These are phyloP conservation scores for Xylariales sp. DNA, from an alignment of 2,329 filamentous ascomycete species.

Conservation along the genomic window DNA sequence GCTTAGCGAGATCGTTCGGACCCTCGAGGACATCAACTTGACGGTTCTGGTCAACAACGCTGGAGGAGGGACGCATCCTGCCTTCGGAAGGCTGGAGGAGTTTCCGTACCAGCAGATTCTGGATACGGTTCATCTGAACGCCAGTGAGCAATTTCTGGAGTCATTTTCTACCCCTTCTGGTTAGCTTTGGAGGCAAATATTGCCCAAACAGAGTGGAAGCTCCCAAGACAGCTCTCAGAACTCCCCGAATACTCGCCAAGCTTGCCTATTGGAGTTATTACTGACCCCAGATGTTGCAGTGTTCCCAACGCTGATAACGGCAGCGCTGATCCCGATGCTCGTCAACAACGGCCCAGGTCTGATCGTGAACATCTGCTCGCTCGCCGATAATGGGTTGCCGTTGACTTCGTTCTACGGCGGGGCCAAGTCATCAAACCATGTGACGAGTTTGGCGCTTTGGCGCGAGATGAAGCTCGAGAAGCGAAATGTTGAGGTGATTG, in stretches of 20 bases:
- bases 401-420: slow-evolving; percentile 40
- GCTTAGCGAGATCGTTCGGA: slow-evolving; percentile 1
- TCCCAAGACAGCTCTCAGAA: too few species aligned
- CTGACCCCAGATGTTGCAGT: too few species aligned
- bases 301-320: slow-evolving; percentile 46
- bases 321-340: slow-evolving; percentile 40
- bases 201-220: too few species aligned
- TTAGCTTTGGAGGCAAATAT: too few species aligned
- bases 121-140: slow-evolving; percentile 41
- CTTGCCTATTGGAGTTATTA: too few species aligned
- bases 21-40: slow-evolving; percentile 33
- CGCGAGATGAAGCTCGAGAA: slow-evolving; percentile 33
- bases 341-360: slow-evolving; percentile 35
- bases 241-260: too few species aligned
- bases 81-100: slow-evolving; percentile 31
- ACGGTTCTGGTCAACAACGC: slow-evolving; percentile 55
- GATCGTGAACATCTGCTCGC: slow-evolving; percentile 46
- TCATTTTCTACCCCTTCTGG: too few species aligned
- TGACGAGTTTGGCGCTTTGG: slow-evolving; percentile 33
- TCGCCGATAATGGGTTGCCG: slow-evolving; percentile 40
- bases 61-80: slow-evolving; percentile 33
- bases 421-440: slow-evolving; percentile 40
- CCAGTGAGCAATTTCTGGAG: too few species aligned
- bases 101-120: slow-evolving; percentile 32
- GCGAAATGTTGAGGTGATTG: slow-evolving; percentile 12